Evolutionary conservation across 768 basidiomycete species (phyloP), one percentile per base, ranked within the genome.

Genomic region (Gloeophyllum trabeum): DNA sequence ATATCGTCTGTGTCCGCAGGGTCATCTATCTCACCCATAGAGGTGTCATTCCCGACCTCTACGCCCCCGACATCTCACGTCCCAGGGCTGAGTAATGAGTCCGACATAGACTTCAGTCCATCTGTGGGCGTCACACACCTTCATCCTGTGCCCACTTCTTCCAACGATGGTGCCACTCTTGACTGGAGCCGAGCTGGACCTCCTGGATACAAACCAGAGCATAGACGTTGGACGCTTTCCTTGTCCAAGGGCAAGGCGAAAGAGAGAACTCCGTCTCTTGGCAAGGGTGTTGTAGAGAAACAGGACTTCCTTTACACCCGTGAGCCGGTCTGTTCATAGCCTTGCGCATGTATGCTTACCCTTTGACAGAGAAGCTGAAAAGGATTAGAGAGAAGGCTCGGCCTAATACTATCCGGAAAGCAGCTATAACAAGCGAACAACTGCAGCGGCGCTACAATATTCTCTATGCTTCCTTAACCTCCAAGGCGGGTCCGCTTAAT

Each of bases 81-180:
- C 20, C n/a, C n/a, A n/a, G n/a, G n/a, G n/a, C 24, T 10, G 22
- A 53, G 50, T 40, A 28, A 45, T 2, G 60, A 63, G 24, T 60
- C 62, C 2, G 81, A 83, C 34, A 65, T 84, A 20, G 82, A 85
- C 54, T 85, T 82, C 53, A 75, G 79, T 49, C 81, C 82, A 19
- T 76, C 79, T 1, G 73, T 73, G 5, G 69, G 71, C 16, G 49
- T 60, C 23, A 56, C 52, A 7, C 63, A 64, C 24, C 51, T 54
- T 3, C 81, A 85, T 51, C 85, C 85, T 10, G 71, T 87, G 6
- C 84, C 84, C 0, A 60, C 71, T 4, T 85, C 83, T 5, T 66
- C 69, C 4, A 73, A 86, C 53, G 76, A 80, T 43, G 85, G 84
- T 4, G 61, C 64, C 21, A 81, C 81, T 1, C 60, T 87, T 25